These are phyloP conservation scores for Planoprotostelium fungivorum DNA, from an alignment of 78 protist genomes.

Conservation along the genomic window DNA sequence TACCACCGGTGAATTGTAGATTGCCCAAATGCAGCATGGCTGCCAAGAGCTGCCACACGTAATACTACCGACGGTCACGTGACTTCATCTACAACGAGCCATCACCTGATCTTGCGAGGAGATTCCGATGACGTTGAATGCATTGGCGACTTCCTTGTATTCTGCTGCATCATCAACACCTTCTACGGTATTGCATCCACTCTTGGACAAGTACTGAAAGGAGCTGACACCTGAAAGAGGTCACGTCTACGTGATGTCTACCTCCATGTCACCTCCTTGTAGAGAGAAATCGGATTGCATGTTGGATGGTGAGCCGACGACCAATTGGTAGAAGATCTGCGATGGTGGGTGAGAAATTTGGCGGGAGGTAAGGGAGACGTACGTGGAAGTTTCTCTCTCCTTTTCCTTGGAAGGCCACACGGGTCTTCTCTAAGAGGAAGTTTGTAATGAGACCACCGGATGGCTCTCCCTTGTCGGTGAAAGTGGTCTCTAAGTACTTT, in stretches of 20 bases:
- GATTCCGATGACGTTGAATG: slow-evolving; percentile 58
- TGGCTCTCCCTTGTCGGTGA: slow-evolving; percentile 55
- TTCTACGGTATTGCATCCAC: slow-evolving; percentile 39
- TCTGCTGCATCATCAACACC: slow-evolving; percentile 56
- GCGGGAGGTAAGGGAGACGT: not conserved
- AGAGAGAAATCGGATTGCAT: no score
- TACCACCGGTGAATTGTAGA: slow-evolving; percentile 49
- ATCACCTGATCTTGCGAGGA: slow-evolving; percentile 34
- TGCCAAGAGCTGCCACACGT: slow-evolving; percentile 56
- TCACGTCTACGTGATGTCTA: slow-evolving; percentile 19
- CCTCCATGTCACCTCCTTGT: no score
- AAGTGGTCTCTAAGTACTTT: slow-evolving; percentile 75
- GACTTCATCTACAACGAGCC: no score
- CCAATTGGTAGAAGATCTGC: slow-evolving; percentile 85
- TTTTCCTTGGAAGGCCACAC: slow-evolving; percentile 78
- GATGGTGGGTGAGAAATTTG: no score
- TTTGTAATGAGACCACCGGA: slow-evolving; percentile 55
- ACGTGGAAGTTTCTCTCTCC: slow-evolving; percentile 88
- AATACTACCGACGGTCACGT: no score
- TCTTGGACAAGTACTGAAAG: slow-evolving; percentile 51
- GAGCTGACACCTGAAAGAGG: slow-evolving; percentile 33
- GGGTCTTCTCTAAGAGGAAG: slow-evolving; percentile 66
- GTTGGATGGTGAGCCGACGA: slow-evolving; percentile 22
- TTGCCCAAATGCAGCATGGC: slow-evolving; percentile 76
- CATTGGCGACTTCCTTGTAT: slow-evolving; percentile 24